These are phyloP conservation scores for Lactarius sp. DNA, from an alignment of 768 basidiomycete genomes.

Conservation along the genomic window DNA sequence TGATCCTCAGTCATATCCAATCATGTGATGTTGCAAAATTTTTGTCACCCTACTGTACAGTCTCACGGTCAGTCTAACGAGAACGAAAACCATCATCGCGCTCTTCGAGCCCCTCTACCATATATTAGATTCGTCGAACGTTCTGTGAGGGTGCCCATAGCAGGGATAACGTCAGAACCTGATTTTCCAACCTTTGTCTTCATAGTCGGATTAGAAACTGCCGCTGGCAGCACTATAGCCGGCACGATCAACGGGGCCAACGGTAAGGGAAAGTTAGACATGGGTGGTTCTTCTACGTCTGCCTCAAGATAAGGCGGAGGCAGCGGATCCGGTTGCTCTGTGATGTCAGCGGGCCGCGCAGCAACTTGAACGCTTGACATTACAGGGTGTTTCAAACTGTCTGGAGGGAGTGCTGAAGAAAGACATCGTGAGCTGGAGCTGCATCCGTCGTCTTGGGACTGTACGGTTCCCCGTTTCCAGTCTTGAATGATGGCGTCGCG, in stretches of 20 bases:
- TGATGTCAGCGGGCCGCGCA: neutral
- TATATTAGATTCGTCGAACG: conserved; percentile 34
- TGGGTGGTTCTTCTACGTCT: neutral
- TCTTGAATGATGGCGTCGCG: conserved; percentile 55
- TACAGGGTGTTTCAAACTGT: neutral
- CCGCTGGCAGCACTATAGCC: conserved; percentile 18
- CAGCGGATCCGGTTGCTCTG: conserved; percentile 6
- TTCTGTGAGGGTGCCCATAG: conserved; percentile 33
- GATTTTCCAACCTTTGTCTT: conserved; percentile 27
- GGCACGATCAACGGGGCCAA: conserved; percentile 13
- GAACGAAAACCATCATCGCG: conserved; percentile 10
- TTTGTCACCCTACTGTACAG: too few species aligned
- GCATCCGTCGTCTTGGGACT: conserved; percentile 31
- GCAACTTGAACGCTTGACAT: neutral
- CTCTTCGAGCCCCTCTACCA: conserved; percentile 23
- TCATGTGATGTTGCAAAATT: too few species aligned
- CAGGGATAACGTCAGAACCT: conserved; percentile 14
- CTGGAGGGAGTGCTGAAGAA: conserved; percentile 1
- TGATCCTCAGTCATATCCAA: too few species aligned
- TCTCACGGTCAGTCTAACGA: too few species aligned
- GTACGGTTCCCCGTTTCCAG: conserved; percentile 36
- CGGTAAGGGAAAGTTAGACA: conserved; percentile 5
- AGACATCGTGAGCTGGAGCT: conserved; percentile 31
- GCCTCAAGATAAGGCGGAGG: conserved; percentile 19
- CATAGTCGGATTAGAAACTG: conserved; percentile 24